Percentiles rank a stretch among this genome's conserved stretches.
Evolutionary conservation across 2,329 filamentous ascomycete genomes (phyloP).

Genomic region (Nigrograna mackinnonii): DNA sequence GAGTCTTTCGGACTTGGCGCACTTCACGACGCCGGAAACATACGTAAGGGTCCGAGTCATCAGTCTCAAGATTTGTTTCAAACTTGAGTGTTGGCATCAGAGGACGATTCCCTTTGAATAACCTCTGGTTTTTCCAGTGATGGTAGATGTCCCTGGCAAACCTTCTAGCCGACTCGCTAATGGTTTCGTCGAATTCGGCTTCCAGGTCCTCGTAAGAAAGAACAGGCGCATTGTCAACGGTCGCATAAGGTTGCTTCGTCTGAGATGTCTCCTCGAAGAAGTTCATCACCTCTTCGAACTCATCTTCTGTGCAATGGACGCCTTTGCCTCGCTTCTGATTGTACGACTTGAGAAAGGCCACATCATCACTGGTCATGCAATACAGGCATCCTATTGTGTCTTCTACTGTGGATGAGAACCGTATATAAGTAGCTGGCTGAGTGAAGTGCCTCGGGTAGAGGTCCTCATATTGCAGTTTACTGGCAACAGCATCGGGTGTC

Average conservation of each 20-base stretch:
- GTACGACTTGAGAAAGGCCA: slow-evolving; percentile 79
- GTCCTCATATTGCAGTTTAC: slow-evolving; percentile 80
- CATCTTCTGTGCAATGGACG: slow-evolving; percentile 78
- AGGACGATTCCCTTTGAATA: slow-evolving; percentile 68
- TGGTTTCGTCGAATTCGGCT: slow-evolving; percentile 63
- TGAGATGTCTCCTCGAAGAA: slow-evolving; percentile 89
- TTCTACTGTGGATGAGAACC: slow-evolving; percentile 97
- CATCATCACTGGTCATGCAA: slow-evolving; percentile 93
- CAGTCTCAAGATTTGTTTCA: slow-evolving; percentile 90
- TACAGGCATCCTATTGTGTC: slow-evolving; percentile 90
- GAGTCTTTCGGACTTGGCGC: slow-evolving; percentile 90
- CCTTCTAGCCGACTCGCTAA: slow-evolving; percentile 57
- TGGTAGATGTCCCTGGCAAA: slow-evolving; percentile 83
- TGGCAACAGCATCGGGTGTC: slow-evolving; percentile 66
- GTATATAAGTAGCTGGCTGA: slow-evolving; percentile 91
- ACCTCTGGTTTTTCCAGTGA: slow-evolving; percentile 79
- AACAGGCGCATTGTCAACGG: slow-evolving; percentile 85
- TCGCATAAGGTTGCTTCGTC: slow-evolving; percentile 83
- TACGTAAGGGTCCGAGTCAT: slow-evolving; percentile 96
- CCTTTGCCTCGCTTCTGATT: slow-evolving; percentile 72
- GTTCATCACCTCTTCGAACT: slow-evolving; percentile 93
- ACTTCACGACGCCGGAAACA: slow-evolving; percentile 96
- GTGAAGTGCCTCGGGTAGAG: slow-evolving; percentile 80
- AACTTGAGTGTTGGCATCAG: slow-evolving; percentile 85
- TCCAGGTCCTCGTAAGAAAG: slow-evolving; percentile 62